Conservation (phyloP, 164 flowering plant genomes). For the Aristolochia californica region DNA sequence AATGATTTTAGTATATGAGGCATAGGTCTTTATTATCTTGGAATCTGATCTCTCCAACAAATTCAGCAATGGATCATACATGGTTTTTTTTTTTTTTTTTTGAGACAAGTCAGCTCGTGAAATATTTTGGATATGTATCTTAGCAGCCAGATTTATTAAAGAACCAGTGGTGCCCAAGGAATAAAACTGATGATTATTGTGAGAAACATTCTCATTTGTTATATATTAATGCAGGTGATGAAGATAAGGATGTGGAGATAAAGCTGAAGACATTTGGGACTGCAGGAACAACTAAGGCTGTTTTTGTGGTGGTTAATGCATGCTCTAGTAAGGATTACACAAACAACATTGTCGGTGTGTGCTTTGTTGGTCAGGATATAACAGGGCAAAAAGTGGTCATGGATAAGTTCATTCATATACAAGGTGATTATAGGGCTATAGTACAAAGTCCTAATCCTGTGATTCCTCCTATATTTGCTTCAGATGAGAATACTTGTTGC, state of each 20-base stretch:
- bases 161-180: too few species aligned
- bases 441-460: slow-evolving; percentile 88
- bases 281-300: slow-evolving; percentile 36
- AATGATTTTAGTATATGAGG: too few species aligned
- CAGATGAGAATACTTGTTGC: slow-evolving; percentile 89
- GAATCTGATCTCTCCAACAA: too few species aligned
- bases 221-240: slow-evolving; percentile 63
- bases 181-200: background rate
- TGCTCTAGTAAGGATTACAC: slow-evolving; percentile 84
- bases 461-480: slow-evolving; percentile 96
- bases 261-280: slow-evolving; percentile 70
- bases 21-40: too few species aligned
- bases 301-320: slow-evolving; percentile 85
- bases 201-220: slow-evolving; percentile 2
- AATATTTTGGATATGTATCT: too few species aligned
- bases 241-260: slow-evolving; percentile 90
- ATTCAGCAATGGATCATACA: too few species aligned
- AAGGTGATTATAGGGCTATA: slow-evolving; percentile 94
- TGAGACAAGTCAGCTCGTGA: too few species aligned
- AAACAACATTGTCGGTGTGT: slow-evolving; percentile 75
- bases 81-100: too few species aligned
- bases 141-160: too few species aligned
- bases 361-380: slow-evolving; percentile 98
- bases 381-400: slow-evolving; percentile 85
- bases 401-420: slow-evolving; percentile 88